A percentile compares a stretch with the other conserved stretches of the same genome.
Evolutionary conservation across 2,329 filamentous ascomycete species (phyloP).

Genomic region (Aureobasidium leucospermi): DNA sequence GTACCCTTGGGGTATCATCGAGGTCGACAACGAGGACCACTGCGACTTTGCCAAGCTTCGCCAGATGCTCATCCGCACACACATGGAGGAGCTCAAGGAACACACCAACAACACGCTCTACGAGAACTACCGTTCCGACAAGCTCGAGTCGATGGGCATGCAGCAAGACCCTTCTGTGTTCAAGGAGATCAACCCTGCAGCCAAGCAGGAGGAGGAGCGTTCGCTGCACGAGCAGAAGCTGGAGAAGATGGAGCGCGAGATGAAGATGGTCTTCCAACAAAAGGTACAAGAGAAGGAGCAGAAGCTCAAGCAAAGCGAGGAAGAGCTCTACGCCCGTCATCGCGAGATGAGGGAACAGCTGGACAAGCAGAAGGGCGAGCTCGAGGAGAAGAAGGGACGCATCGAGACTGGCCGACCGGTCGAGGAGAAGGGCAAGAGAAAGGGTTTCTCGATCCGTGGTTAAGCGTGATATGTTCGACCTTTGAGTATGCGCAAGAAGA

Average conservation of each 20-base stretch:
- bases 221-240: slow-evolving; percentile 98
- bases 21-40: slow-evolving; percentile 99
- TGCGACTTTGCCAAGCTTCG: slow-evolving; percentile 99
- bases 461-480: slow-evolving; percentile 16
- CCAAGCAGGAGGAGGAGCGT: slow-evolving; percentile 99
- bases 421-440: slow-evolving; percentile 97
- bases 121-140: slow-evolving; percentile 99
- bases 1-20: slow-evolving; percentile 97
- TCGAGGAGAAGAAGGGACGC: slow-evolving; percentile 96
- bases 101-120: slow-evolving; percentile 98
- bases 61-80: slow-evolving; percentile 98
- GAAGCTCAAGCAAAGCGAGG: slow-evolving; percentile 98
- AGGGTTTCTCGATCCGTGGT: slow-evolving; percentile 91
- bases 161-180: slow-evolving; percentile 98
- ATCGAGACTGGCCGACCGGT: slow-evolving; percentile 91
- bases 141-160: slow-evolving; percentile 97
- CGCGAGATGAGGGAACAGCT: slow-evolving; percentile 99
- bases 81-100: slow-evolving; percentile 99
- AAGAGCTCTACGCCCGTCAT: slow-evolving; percentile 95
- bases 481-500: slow-evolving; percentile 6
- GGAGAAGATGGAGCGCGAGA: slow-evolving; percentile 99
- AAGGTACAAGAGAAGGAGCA: slow-evolving; percentile 99
- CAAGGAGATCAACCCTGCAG: slow-evolving; percentile 99
- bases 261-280: slow-evolving; percentile 99
- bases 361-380: slow-evolving; percentile 84